Base-by-base conservation (phyloP, 371 early-diverging fungal genomes). In the Zychaea mexicana region DNA sequence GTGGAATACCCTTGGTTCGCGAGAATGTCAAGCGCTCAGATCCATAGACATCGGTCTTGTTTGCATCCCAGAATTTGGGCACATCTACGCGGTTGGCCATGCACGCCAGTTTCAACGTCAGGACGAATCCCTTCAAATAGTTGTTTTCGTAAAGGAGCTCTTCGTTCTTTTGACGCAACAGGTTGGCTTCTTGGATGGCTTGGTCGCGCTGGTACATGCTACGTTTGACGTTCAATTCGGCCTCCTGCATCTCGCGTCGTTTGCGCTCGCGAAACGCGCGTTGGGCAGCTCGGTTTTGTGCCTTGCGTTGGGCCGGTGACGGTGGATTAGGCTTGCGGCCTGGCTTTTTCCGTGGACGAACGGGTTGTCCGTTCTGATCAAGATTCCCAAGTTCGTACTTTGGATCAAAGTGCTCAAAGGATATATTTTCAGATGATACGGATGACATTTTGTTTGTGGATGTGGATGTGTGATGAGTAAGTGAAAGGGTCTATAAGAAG, bases 201-300 rank as follows among this genome's bases (percentile, higher is more conserved):
- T 72, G 70, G 4, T 79, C 76, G 1, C 72, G 71, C 62, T 66
- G 66, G 27, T 69, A 36, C 0, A 74, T 47, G n/a, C 66, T 72
- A 12, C 65, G 65, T 61, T 71, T 67, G 24, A 72, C 68, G 7
- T 65, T 87, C 2, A 69, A 73, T 57, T 92, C 91, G 1, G 91
- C 83, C 24, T 89, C 90, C 28, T 81, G 81, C 62, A 90, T 87
- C 62, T 91, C 87, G n/a, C 80, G 84, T 66, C 89, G 83, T 57
- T 90, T 92, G 3, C 93, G 82, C 70, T 90, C 89, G 9, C 92
- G 84, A 67, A 91, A 92, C 31, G 90, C 90, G 27, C 90, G 78
- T 69, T 92, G 92, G 0, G 91, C 91, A 10, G 87, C 89, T 30
- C 92, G 76, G 62, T 92, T 92, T 61, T 92, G 92, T 19, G 86